These are phyloP conservation scores for Barnettozyma siamensis DNA, from an alignment of 805 yeast species.

Conservation along the genomic window DNA sequence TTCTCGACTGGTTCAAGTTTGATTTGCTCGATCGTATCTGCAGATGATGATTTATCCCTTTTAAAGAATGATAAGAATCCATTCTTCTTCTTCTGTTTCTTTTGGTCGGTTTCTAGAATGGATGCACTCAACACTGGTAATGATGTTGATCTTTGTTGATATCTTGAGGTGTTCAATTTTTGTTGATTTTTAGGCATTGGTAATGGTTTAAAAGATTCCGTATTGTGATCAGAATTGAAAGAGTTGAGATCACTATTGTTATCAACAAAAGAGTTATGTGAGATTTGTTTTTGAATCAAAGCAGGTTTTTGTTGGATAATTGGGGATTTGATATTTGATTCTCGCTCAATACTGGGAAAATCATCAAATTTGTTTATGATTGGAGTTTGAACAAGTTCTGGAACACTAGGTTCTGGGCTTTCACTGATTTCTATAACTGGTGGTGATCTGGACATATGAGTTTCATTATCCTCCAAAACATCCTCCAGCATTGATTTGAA, in stretches of 20 bases:
- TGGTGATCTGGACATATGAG: background rate
- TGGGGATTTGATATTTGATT: no score
- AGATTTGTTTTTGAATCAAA: background rate
- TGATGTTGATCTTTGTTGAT: constrained; percentile 20
- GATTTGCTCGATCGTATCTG: constrained; percentile 9
- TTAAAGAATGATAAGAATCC: constrained; percentile 22
- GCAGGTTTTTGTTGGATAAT: background rate
- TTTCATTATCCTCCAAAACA: background rate
- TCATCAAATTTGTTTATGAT: background rate
- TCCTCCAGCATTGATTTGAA: constrained; percentile 15
- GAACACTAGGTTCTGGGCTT: constrained; percentile 1
- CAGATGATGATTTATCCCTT: constrained; percentile 15
- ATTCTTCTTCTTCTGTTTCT: constrained; percentile 14
- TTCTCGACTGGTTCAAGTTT: background rate
- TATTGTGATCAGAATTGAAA: background rate
- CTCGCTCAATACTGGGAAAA: no score
- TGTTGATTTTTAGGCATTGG: constrained; percentile 11
- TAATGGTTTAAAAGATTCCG: constrained; percentile 1
- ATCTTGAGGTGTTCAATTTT: constrained; percentile 12
- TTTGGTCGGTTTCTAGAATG: background rate
- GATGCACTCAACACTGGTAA: constrained; percentile 16
- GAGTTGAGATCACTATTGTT: constrained; percentile 2
- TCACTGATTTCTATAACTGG: background rate
- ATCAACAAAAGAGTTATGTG: background rate
- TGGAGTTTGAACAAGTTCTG: constrained; percentile 11